Evolutionary conservation across 805 yeast species (phyloP), one percentile per base, ranked within the genome.

Genomic region (Candida easanensis): DNA sequence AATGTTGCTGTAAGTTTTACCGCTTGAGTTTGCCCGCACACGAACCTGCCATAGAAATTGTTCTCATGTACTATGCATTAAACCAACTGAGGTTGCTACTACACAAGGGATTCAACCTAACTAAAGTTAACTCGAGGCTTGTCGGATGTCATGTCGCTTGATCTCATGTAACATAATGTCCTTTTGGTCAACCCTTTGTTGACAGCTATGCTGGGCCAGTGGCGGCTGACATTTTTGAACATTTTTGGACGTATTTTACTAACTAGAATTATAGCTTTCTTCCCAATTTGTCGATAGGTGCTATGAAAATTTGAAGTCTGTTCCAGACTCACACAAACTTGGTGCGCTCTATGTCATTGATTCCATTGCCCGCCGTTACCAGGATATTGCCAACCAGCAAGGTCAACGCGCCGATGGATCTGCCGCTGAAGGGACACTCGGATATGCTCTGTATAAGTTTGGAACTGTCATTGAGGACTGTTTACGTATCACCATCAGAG

Each of bases 271-370:
- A 17, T 34, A 46, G 41, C 21, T 34, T 5, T 30, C 44, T 4
- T 38, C 83, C 20, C 71, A 73, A 48, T 63, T 86, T 41, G 73
- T 83, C 37, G 74, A 79, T 38, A 70, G 73, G 49, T 71, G 87
- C 52, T 76, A 76, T 58, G 71, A 80, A 39, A 78, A 84, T 64
- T 78, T 90, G 67, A 84, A 80, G 65, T 76, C 79, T 44, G 77
- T 87, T 16, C 85, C 91, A 23, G 73, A 81, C 18, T 66, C 90
- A 38, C 95, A 91, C 66, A 93, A 90, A 68, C 74, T 93, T 52
- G 98, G 98, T 44, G 80, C 88, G 36, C 70, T 93, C 61, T 93
- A 93, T 63, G 90, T 89, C 50, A 80, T 91, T 49, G 99, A 93
- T 65, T 88, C 98, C 20, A 79, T 93, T 51, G 93, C 87, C 42